Conservation (phyloP, 169 alveolate species). For the Theileria sp. region DNA sequence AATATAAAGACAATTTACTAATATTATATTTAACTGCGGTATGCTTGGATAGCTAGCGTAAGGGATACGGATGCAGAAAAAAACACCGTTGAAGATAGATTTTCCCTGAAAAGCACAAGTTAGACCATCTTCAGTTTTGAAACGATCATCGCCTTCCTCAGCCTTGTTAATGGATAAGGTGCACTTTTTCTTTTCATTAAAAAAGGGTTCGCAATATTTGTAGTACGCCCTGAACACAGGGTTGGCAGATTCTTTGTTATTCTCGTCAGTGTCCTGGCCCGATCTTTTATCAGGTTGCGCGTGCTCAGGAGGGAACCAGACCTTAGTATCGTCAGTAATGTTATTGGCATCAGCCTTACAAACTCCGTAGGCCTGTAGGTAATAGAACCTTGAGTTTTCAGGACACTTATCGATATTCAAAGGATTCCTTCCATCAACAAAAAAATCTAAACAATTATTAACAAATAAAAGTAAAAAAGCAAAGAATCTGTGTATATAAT, state of each 20-base stretch:
- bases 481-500: background rate
- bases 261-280: background rate
- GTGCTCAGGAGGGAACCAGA: constrained; percentile 7
- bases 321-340: constrained; percentile 1
- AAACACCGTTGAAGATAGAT: constrained; percentile 35
- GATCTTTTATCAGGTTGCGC: background rate
- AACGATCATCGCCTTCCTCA: constrained; percentile 26
- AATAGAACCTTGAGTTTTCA: constrained; percentile 13
- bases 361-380: constrained; percentile 40
- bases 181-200: constrained; percentile 27
- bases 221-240: constrained; percentile 14
- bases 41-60: background rate
- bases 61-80: constrained; percentile 41
- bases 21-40: background rate
- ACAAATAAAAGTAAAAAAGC: background rate
- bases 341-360: constrained; percentile 22
- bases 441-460: background rate
- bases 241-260: background rate
- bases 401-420: constrained; percentile 19
- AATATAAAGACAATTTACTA: background rate
- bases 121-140: constrained; percentile 20
- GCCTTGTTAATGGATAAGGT: constrained; percentile 22
- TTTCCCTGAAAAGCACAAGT: constrained; percentile 16
- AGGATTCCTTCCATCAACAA: constrained; percentile 14
- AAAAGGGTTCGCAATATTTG: constrained; percentile 21